Evolutionary conservation across 2,329 filamentous ascomycete species (phyloP).

Genomic region (Colletotrichum coccodes): DNA sequence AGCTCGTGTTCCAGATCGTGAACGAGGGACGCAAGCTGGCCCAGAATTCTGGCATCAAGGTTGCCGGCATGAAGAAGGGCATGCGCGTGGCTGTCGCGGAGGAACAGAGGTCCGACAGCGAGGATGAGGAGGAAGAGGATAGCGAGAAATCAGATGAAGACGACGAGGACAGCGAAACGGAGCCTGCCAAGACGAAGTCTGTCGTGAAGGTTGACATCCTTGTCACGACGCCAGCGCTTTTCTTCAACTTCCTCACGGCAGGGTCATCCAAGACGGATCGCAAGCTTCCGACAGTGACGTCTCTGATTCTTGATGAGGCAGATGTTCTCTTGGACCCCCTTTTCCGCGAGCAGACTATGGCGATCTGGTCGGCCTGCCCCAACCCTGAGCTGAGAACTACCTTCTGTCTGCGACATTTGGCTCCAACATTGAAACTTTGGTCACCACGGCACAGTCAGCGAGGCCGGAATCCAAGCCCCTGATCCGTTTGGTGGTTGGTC

Average conservation of each 20-base stretch:
- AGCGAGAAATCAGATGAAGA: conserved; percentile 49
- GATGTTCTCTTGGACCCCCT: conserved; percentile 93
- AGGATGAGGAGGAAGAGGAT: conserved; percentile 45
- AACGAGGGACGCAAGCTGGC: conserved; percentile 88
- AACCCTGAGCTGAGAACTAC: conserved; percentile 77
- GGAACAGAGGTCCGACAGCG: conserved; percentile 41
- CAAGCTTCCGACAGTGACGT: conserved; percentile 73
- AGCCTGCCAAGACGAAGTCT: conserved; percentile 47
- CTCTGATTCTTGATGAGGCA: conserved; percentile 89
- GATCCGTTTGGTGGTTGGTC: conserved; percentile 88
- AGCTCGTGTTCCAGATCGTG: conserved; percentile 82
- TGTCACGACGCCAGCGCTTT: conserved; percentile 81
- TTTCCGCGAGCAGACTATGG: conserved; percentile 88
- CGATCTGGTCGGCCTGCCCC: conserved; percentile 83
- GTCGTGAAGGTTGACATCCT: conserved; percentile 81
- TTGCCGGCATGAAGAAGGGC: conserved; percentile 86
- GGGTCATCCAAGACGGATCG: conserved; percentile 55
- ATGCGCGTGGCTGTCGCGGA: conserved; percentile 62
- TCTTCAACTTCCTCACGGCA: conserved; percentile 73
- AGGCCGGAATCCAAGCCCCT: conserved; percentile 60
- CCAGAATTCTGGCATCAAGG: conserved; percentile 78
- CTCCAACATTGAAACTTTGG: conserved; percentile 86
- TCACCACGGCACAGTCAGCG: conserved; percentile 72
- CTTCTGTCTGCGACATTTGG: conserved; percentile 97
- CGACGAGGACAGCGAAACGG: conserved; percentile 42